Evolutionary conservation across 306 rosid genomes (phyloP).

Genomic region (Castanospermum australe): DNA sequence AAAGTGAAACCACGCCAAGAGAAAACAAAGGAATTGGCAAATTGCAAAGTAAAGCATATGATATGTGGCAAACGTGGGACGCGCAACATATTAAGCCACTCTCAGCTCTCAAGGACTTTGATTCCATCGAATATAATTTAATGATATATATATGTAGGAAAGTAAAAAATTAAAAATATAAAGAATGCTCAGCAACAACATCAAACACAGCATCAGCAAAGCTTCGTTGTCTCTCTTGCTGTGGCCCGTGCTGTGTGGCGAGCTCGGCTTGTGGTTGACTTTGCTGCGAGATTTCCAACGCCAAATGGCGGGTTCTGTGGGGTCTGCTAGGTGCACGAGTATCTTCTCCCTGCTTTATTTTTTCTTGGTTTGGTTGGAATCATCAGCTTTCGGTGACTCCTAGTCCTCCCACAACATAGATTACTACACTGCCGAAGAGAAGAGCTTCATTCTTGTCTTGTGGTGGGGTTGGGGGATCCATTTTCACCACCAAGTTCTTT

Average conservation of each 20-base stretch:
- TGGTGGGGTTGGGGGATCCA: not conserved
- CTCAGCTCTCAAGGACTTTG: constrained; percentile 35
- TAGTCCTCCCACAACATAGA: not conserved
- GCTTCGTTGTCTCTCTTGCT: not conserved
- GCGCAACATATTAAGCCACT: not conserved
- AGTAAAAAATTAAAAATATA: not conserved
- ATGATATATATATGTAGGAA: not conserved
- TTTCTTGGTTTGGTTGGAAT: not conserved
- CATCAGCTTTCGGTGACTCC: constrained; percentile 20
- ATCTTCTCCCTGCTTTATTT: constrained; percentile 25
- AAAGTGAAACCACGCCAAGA: constrained; percentile 4
- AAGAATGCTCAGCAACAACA: not conserved
- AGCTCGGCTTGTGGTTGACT: constrained; percentile 46
- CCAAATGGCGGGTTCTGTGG: constrained; percentile 23
- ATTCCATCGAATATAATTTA: constrained; percentile 25
- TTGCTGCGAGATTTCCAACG: constrained; percentile 33
- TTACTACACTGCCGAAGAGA: not conserved
- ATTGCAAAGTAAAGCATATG: constrained; percentile 14
- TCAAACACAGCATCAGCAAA: not conserved
- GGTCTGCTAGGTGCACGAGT: constrained; percentile 24
- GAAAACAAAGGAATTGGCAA: not conserved
- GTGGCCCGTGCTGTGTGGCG: not conserved
- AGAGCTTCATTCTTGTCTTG: not conserved
- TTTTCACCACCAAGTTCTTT: not conserved
- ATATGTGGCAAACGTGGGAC: constrained; percentile 14